phyloP scores from a whole-genome alignment of 2,329 filamentous ascomycete species.

The Epicoccum nigrum region DNA sequence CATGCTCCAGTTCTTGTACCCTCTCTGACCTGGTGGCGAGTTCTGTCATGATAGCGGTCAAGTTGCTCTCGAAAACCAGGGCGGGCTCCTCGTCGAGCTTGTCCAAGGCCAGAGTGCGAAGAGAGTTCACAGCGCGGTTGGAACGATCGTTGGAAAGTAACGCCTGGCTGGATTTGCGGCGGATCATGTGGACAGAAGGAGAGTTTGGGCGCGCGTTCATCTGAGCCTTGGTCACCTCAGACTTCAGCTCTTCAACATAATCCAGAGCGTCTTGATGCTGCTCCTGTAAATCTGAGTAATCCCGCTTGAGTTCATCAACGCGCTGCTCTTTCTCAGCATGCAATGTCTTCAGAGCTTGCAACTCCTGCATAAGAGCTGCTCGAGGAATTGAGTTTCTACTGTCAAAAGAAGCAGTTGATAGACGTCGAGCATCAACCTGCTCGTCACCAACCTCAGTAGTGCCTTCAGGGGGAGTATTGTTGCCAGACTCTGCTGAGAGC shows the following conservation, averaged over 20 bases:
- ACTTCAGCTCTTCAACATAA: conserved; percentile 89
- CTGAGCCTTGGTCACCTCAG: conserved; percentile 80
- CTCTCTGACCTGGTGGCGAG: conserved; percentile 85
- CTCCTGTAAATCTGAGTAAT: conserved; percentile 81
- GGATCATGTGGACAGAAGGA: conserved; percentile 76
- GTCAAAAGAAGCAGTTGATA: conserved; percentile 29
- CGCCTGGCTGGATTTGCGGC: conserved; percentile 90
- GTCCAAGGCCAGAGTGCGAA: conserved; percentile 86
- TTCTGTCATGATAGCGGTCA: conserved; percentile 92
- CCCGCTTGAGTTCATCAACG: conserved; percentile 73
- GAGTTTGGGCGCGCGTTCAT: conserved; percentile 63
- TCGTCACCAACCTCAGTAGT: conserved; percentile 64
- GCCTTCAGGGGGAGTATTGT: conserved; percentile 38
- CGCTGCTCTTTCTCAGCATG: conserved; percentile 78
- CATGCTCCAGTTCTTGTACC: conserved; percentile 86
- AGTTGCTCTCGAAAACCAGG: conserved; percentile 90
- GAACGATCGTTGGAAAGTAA: conserved; percentile 87
- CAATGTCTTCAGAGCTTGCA: conserved; percentile 72
- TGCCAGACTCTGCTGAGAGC: conserved; percentile 77
- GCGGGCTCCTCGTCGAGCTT: conserved; percentile 83
- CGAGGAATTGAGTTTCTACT: conserved; percentile 21
- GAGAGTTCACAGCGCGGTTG: conserved; percentile 85
- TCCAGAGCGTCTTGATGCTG: conserved; percentile 82
- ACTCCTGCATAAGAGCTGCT: conserved; percentile 58
- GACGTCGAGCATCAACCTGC: conserved; percentile 58